Evolutionary conservation across 192 early-diverging fungal genomes (phyloP), one percentile per base, ranked within the genome.

Genomic region (Podila horticola): DNA sequence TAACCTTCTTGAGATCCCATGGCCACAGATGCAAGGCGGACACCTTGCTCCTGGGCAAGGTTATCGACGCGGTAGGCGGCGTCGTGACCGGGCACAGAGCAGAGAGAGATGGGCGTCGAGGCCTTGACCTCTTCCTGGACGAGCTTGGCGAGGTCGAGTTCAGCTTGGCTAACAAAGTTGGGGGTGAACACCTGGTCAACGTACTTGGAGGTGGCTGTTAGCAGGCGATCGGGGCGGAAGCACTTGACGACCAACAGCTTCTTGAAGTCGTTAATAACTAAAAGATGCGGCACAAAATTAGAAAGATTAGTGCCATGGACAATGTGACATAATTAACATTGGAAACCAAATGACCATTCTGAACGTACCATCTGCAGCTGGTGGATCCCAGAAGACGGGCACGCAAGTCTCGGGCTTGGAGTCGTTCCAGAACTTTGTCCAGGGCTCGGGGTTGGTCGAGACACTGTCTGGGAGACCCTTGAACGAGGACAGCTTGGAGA

Each of bases 1-100:
- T 95, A 92, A 62, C 97, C 97, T 92, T 99, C 98, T 38, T 92
- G 88, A 6, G 98, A 97, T 66, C 98, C 98, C 97, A 99, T 97
- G 7, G 98, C 98, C 30, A 99, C 95, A 4, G 97, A 92, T 4
- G 87, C 86, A 34, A 96, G 83, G 55, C 85, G 84, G 22, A 84
- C 84, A 10, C 85, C 82, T 63, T 84, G 68, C 67, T 93, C 92
- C 12, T 76, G 74, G 2, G 97, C 97, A 75, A 99, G 84, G 51
- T 95, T 88, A 66, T 99, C 98, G 5, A 99, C 94, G 66, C 95
- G 92, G 60, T 96, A 93, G 64, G 96, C 96, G 19, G 97, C 97
- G 84, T 99, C 98, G 84, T 97, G 94, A 49, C 98, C 98, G 38
- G 94, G 93, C 15, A 93, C 91, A 19, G 96, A 94, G 83, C 95